phyloP scores from a whole-genome alignment of 345 rosid species.

The Corchorus olitorius region DNA sequence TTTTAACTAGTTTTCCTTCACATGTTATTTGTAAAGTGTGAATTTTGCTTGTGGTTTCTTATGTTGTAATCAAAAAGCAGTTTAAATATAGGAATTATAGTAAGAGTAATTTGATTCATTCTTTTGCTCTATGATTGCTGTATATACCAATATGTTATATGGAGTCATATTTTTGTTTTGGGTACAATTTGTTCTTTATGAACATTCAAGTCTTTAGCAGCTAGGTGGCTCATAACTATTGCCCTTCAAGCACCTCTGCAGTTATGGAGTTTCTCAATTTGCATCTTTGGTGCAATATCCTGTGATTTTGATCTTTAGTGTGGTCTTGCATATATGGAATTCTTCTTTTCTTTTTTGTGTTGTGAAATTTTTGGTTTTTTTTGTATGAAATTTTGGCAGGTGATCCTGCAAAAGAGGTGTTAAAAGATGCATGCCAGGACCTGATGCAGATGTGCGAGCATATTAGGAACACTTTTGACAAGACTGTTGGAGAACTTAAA shows the following conservation, averaged over 20 bases:
- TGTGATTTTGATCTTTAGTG: not conserved
- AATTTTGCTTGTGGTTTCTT: not conserved
- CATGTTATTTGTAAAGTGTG: not conserved
- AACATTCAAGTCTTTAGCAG: not conserved
- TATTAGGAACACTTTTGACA: conserved; percentile 67
- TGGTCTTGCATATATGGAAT: not conserved
- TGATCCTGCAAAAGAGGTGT: conserved; percentile 77
- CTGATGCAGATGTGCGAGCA: conserved; percentile 78
- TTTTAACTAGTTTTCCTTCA: not conserved
- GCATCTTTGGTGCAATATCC: not conserved
- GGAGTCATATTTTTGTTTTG: not conserved
- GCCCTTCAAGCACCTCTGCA: not conserved
- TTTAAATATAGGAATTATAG: not conserved
- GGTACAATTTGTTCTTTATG: not conserved
- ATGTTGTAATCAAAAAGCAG: not conserved
- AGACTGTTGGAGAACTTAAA: conserved; percentile 50
- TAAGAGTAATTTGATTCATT: not conserved
- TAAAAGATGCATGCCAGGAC: conserved; percentile 82
- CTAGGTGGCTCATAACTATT: not conserved
- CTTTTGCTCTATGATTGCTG: not conserved
- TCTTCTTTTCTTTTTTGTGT: not conserved
- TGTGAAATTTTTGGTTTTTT: not conserved
- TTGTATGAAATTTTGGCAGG: conserved; percentile 43
- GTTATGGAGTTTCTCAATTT: not conserved
- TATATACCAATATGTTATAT: not conserved